phyloP scores from a whole-genome alignment of 2,329 filamentous ascomycete species.

The Fusarium nanum region DNA sequence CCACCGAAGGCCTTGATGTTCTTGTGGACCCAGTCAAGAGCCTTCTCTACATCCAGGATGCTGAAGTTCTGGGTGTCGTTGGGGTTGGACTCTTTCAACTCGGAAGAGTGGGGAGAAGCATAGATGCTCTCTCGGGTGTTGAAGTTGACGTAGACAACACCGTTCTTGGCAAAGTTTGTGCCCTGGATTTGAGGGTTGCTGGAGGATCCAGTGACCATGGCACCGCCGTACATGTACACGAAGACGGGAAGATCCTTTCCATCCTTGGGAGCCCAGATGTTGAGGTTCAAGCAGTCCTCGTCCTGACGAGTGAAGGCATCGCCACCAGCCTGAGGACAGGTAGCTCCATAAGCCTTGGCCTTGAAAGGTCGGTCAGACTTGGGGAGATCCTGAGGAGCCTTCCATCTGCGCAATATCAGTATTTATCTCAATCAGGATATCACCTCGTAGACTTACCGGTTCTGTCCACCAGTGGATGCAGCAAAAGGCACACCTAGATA shows the following conservation, averaged over 20 bases:
- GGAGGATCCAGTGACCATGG: slow-evolving; percentile 50
- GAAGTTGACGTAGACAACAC: slow-evolving; percentile 54
- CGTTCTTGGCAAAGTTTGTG: slow-evolving; percentile 53
- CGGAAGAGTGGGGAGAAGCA: slow-evolving; percentile 57
- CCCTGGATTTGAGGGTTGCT: slow-evolving; percentile 55
- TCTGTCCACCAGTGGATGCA: slow-evolving; percentile 54
- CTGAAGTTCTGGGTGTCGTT: slow-evolving; percentile 44
- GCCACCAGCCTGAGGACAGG: slow-evolving; percentile 39
- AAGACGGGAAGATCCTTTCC: slow-evolving; percentile 48
- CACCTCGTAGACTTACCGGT: slow-evolving; percentile 40
- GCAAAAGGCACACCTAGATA: slow-evolving; percentile 56
- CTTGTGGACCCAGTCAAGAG: slow-evolving; percentile 43
- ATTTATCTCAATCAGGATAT: neutral
- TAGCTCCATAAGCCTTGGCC: slow-evolving; percentile 38
- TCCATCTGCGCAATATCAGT: slow-evolving; percentile 35
- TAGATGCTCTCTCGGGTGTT: slow-evolving; percentile 58
- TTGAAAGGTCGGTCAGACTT: slow-evolving; percentile 18
- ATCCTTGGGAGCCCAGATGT: slow-evolving; percentile 50
- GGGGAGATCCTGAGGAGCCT: slow-evolving; percentile 37
- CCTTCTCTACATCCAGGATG: slow-evolving; percentile 44
- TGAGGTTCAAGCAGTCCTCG: slow-evolving; percentile 58
- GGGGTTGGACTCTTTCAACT: slow-evolving; percentile 43
- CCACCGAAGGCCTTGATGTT: slow-evolving; percentile 55
- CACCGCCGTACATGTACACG: slow-evolving; percentile 58
- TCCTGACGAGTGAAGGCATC: slow-evolving; percentile 38